Conservation (phyloP, 495 filamentous ascomycete genomes). For the Xylaria nigripes region DNA sequence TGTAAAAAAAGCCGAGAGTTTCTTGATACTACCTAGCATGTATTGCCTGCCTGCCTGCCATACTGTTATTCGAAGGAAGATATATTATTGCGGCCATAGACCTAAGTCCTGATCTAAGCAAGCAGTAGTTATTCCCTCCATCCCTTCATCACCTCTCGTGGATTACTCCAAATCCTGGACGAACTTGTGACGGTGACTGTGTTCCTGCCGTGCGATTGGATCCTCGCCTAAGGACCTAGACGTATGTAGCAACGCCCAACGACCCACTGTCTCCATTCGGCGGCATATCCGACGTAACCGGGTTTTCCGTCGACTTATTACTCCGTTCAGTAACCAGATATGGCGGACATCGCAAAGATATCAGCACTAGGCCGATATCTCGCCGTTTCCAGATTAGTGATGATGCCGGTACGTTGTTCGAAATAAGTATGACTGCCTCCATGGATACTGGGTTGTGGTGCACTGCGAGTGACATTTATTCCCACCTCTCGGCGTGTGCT, state of each 20-base stretch:
- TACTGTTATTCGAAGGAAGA: constrained; percentile 13
- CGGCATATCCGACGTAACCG: neutral
- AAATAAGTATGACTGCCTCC: neutral
- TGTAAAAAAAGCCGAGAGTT: constrained; percentile 17
- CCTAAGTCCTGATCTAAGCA: neutral
- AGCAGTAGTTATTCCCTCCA: neutral
- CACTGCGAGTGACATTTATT: neutral
- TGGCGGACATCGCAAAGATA: neutral
- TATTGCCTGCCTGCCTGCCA: constrained; percentile 17
- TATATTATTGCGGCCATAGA: constrained; percentile 5
- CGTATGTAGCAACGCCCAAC: neutral
- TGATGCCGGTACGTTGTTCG: neutral
- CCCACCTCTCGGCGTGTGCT: neutral
- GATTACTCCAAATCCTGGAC: neutral
- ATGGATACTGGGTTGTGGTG: neutral
- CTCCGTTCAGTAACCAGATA: neutral
- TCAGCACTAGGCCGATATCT: neutral
- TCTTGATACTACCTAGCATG: constrained; percentile 28
- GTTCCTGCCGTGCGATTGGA: neutral
- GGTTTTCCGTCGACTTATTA: neutral
- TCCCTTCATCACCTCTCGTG: neutral
- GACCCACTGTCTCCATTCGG: neutral
- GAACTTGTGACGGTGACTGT: neutral
- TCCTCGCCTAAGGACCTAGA: neutral
- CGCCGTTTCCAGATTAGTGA: neutral